phyloP scores from a whole-genome alignment of 2,329 filamentous ascomycete species.

The Aureobasidium zeae region DNA sequence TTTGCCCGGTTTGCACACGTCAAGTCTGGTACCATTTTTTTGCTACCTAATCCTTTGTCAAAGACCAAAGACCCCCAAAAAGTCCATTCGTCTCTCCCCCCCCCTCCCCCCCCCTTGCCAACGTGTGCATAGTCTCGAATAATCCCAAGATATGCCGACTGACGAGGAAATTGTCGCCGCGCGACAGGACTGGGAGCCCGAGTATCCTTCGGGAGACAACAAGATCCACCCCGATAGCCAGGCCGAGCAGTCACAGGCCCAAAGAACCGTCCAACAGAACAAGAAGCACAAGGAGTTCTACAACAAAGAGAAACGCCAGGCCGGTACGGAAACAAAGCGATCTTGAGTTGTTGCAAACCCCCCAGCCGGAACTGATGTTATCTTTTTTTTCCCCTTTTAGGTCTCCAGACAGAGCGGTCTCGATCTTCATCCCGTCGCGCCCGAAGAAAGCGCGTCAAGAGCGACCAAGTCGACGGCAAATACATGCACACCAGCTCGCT shows the following conservation, averaged over 20 bases:
- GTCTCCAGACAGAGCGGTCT: slow-evolving; percentile 36
- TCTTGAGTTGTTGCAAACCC: too few relatives aligned
- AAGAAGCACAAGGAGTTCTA: slow-evolving; percentile 36
- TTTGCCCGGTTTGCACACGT: too few relatives aligned
- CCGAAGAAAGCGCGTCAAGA: slow-evolving; percentile 38
- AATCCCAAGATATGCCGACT: too few relatives aligned
- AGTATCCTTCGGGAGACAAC: slow-evolving; percentile 14
- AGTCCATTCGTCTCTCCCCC: too few relatives aligned
- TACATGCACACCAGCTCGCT: slow-evolving; percentile 43
- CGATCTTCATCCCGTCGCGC: slow-evolving; percentile 40
- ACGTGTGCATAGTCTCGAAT: too few relatives aligned
- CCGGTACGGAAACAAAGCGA: slow-evolving; percentile 25
- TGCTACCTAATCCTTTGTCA: slow-evolving; percentile 6
- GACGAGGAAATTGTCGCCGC: slow-evolving; percentile 1
- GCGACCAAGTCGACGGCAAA: slow-evolving; percentile 39
- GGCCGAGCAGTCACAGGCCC: slow-evolving; percentile 16
- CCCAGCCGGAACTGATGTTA: too few relatives aligned
- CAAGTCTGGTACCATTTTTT: too few relatives aligned
- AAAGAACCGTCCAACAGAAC: slow-evolving; percentile 38
- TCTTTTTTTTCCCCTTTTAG: too few relatives aligned
- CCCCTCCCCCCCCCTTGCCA: too few relatives aligned
- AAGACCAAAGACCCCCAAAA: too few relatives aligned
- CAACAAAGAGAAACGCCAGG: slow-evolving; percentile 24
- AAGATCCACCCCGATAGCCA: slow-evolving; percentile 6
- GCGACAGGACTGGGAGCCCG: slow-evolving; percentile 11